These are phyloP conservation scores for Didymella segeticola DNA, from an alignment of 2,329 filamentous ascomycete genomes.

Conservation along the genomic window DNA sequence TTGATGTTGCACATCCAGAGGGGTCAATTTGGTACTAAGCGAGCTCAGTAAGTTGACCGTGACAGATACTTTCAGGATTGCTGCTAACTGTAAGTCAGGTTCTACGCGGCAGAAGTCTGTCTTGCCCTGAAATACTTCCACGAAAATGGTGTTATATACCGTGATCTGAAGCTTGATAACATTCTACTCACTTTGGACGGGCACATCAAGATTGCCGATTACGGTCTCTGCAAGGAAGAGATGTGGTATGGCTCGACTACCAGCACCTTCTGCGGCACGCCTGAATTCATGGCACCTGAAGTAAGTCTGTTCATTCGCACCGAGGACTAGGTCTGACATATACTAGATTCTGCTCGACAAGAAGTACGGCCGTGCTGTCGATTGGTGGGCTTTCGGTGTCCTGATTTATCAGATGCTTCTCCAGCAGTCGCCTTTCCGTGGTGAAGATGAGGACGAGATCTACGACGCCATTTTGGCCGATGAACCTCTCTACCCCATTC, in stretches of 20 bases:
- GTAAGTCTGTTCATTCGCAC: constrained; percentile 53
- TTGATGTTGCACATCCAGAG: constrained; percentile 99
- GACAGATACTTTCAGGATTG: no score
- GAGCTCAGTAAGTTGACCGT: constrained; percentile 77
- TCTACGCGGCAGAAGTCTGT: constrained; percentile 97
- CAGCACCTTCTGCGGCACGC: constrained; percentile 98
- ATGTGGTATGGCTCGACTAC: constrained; percentile 99
- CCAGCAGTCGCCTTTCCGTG: constrained; percentile 97
- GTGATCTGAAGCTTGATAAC: constrained; percentile 81
- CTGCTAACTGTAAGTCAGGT: constrained; percentile 59
- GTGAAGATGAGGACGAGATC: constrained; percentile 98
- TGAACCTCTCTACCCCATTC: constrained; percentile 95
- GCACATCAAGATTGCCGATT: constrained; percentile 98
- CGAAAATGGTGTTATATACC: constrained; percentile 98
- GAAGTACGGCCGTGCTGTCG: constrained; percentile 95
- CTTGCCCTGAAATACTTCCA: constrained; percentile 98
- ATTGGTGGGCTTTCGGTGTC: constrained; percentile 99
- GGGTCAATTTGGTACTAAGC: constrained; percentile 92
- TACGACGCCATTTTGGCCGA: constrained; percentile 98
- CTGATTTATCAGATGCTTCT: constrained; percentile 99
- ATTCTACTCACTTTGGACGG: constrained; percentile 94
- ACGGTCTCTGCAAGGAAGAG: constrained; percentile 98
- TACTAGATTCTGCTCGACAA: constrained; percentile 90
- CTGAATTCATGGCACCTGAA: constrained; percentile 99
- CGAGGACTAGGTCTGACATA: not conserved